Conservation (phyloP, 2,329 filamentous ascomycete genomes). For the Colletotrichum abscissum region DNA sequence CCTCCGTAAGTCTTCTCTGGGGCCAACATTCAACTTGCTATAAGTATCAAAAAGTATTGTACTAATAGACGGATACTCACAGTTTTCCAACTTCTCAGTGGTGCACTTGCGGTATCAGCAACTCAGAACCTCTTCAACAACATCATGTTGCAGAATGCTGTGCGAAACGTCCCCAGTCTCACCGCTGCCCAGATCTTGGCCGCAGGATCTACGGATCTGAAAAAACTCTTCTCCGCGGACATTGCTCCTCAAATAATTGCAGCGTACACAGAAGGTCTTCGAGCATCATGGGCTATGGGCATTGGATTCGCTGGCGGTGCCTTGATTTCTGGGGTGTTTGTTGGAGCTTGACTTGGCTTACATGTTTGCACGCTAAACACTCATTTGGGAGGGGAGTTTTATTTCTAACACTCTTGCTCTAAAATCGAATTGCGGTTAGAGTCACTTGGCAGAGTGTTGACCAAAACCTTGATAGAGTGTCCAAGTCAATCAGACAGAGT, state of each 20-base stretch:
- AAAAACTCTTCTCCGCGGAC: neutral
- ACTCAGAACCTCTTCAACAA: constrained; percentile 1
- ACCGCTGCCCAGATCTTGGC: neutral
- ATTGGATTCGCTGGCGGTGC: neutral
- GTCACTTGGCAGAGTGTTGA: too few species aligned
- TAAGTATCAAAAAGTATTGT: too few species aligned
- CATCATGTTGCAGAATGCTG: neutral
- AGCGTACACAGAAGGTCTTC: neutral
- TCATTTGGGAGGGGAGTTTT: too few species aligned
- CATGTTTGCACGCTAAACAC: neutral
- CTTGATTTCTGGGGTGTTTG: neutral
- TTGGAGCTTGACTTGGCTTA: neutral
- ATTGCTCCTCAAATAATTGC: neutral
- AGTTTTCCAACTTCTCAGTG: neutral
- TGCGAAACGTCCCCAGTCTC: neutral
- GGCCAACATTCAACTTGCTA: too few species aligned
- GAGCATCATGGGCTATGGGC: neutral
- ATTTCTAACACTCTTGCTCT: too few species aligned
- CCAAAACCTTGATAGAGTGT: too few species aligned
- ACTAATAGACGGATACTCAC: too few species aligned
- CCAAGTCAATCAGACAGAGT: too few species aligned
- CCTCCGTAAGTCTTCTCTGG: neutral
- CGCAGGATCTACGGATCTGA: neutral
- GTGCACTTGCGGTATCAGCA: neutral
- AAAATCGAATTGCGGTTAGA: too few species aligned